These are phyloP conservation scores for Scalesia atractyloides DNA, from an alignment of 129 eudicot species.

Conservation along the genomic window DNA sequence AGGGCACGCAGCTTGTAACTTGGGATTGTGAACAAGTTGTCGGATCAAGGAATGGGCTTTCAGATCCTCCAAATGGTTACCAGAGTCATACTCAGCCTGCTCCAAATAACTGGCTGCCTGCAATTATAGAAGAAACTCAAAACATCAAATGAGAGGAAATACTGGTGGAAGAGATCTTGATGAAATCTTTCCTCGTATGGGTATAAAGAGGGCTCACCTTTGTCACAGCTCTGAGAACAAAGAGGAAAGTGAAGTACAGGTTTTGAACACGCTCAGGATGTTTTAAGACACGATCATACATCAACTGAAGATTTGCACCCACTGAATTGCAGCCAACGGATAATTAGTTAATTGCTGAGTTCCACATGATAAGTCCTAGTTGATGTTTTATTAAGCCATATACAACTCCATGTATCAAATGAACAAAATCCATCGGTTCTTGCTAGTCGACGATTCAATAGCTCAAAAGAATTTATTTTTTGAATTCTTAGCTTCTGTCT, in stretches of 20 bases:
- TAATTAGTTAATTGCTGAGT: conserved; percentile 20
- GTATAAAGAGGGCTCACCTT: conserved; percentile 55
- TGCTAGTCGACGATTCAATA: neutral
- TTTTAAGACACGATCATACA: conserved; percentile 87
- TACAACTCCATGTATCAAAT: neutral
- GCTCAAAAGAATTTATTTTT: neutral
- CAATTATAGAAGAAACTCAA: conserved; percentile 13
- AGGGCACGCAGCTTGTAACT: conserved; percentile 82
- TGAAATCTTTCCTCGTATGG: neutral
- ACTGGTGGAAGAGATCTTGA: neutral
- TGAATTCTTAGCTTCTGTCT: neutral
- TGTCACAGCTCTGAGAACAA: conserved; percentile 96
- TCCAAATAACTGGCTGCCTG: conserved; percentile 84
- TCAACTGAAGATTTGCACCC: conserved; percentile 78
- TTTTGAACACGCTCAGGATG: conserved; percentile 94
- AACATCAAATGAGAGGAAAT: neutral
- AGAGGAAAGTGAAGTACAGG: conserved; percentile 89
- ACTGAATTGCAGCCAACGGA: conserved; percentile 57
- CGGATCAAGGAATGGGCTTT: conserved; percentile 74
- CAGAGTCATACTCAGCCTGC: conserved; percentile 86
- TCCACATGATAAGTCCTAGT: conserved; percentile 17
- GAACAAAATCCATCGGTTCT: neutral
- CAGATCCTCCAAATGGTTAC: conserved; percentile 73
- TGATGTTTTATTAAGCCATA: neutral
- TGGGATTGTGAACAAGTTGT: conserved; percentile 65